A percentile compares a stretch with the other conserved stretches of the same genome.
Conservation (phyloP, 1,284 basidiomycete genomes). For the Baeospora myosura region DNA sequence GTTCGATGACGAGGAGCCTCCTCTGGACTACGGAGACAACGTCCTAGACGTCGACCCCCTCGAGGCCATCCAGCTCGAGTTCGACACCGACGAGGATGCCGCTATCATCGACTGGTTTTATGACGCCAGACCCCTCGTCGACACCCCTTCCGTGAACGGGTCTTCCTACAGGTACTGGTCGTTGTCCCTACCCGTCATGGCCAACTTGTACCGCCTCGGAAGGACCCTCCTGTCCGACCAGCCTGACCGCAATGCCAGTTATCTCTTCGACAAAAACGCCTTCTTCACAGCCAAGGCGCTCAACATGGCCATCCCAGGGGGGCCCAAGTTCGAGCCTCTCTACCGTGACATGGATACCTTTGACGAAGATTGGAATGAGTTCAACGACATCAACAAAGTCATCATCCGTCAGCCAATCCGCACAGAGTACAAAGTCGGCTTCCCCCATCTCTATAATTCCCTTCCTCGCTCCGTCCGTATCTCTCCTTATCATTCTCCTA, state of each 20-base stretch:
- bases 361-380: conserved; percentile 99
- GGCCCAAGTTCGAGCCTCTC: conserved; percentile 94
- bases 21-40: conserved; percentile 97
- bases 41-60: conserved; percentile 96
- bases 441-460: conserved; percentile 98
- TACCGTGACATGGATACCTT: conserved; percentile 95
- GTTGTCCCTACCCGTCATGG: conserved; percentile 89
- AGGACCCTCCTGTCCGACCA: conserved; percentile 90
- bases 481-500: conserved; percentile 88
- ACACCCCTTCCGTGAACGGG: conserved; percentile 86
- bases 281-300: conserved; percentile 98
- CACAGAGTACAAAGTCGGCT: conserved; percentile 99
- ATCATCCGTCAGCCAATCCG: conserved; percentile 98
- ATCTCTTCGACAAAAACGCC: conserved; percentile 95
- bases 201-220: conserved; percentile 93
- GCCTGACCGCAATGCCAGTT: conserved; percentile 82
- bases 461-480: conserved; percentile 93
- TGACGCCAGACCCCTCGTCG: conserved; percentile 90
- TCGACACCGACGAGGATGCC: conserved; percentile 89
- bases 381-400: conserved; percentile 99
- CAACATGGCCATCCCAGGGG: conserved; percentile 98
- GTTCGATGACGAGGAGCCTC: conserved; percentile 98
- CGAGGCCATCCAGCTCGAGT: conserved; percentile 95
- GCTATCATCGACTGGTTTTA: conserved; percentile 99
- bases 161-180: conserved; percentile 93